Evolutionary conservation across 192 early-diverging fungal species (phyloP), one percentile per base, ranked within the genome.

Genomic region (Spinellus fusiger): DNA sequence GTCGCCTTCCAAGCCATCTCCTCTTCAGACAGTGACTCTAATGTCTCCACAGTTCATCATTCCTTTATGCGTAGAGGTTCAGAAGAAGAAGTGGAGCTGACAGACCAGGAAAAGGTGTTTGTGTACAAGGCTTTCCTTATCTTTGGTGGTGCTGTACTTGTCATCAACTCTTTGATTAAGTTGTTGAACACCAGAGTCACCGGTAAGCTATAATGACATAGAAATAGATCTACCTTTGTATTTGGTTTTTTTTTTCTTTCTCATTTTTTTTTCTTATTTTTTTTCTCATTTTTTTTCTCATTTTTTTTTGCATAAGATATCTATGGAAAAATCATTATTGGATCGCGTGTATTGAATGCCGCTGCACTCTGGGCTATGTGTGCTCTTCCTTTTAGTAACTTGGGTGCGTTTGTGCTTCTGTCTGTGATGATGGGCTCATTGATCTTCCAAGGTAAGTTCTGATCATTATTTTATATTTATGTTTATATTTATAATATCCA

Each of bases 81-180:
- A 13, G 52, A 52, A 13, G 56, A 27, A 47, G 50, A 56, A 26
- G 35, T 13, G 1, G 33, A 46, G 8, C 53, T 67, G 13, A 48
- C 64, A 12, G 58, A 59, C 1, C 34, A 58, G 10, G 69, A 70
- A 56, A 56, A 65, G 26, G 55, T 66, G n/a, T 72, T 72, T 49
- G 48, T 72, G 8, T 72, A 72, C 46, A 72, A 72, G 49, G 67
- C 65, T 5, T 66, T 72, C 13, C 37, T 72, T 16, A 72, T 72
- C 16, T 62, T 49, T 31, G 70, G 70, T 27, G 70, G 70, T 33
- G 15, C 46, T 8, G 63, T 72, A 23, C 26, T 72, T 10, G 46
- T 62, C 0, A 53, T 72, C 25, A 72, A 72, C 34, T 63, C 70
- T 13, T 38, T 72, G 10, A 72, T 72, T 20, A 72, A 72, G 53